Percentiles rank a stretch among this genome's conserved stretches.
These are phyloP conservation scores for Fragilaria radians DNA, from an alignment of 108 stramenopile species.

Conservation along the genomic window DNA sequence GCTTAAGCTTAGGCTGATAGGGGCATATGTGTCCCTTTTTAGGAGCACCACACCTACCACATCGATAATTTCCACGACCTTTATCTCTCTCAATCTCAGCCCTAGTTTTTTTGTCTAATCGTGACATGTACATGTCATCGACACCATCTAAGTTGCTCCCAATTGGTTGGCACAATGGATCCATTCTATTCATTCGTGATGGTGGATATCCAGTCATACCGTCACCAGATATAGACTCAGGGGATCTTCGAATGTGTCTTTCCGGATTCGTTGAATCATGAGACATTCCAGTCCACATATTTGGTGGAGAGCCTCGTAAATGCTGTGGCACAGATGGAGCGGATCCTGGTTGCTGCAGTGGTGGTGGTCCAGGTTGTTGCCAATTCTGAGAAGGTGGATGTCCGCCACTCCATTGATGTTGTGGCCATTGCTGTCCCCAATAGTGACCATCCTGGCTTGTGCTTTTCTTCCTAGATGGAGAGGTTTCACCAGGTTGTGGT, in stretches of 20 bases:
- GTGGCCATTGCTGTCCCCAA: conserved; percentile 11
- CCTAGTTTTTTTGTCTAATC: background rate
- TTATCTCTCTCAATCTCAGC: conserved; percentile 27
- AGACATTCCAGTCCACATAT: conserved; percentile 7
- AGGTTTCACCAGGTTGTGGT: background rate
- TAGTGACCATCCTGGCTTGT: conserved; percentile 9
- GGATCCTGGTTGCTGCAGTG: conserved; percentile 1
- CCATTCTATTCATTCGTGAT: background rate
- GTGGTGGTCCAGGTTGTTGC: conserved; percentile 13
- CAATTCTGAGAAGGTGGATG: conserved; percentile 12
- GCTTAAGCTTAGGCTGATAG: conserved; percentile 84
- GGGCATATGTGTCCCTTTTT: conserved; percentile 93
- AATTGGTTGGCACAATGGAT: background rate
- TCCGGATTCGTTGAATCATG: background rate
- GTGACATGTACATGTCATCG: conserved; percentile 4
- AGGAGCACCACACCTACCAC: conserved; percentile 79
- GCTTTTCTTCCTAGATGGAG: conserved; percentile 3
- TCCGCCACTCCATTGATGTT: conserved; percentile 7
- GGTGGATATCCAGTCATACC: background rate
- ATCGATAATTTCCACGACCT: conserved; percentile 43
- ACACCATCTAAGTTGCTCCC: background rate
- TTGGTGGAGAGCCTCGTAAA: conserved; percentile 3
- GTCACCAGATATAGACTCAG: conserved; percentile 17
- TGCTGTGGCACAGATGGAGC: conserved; percentile 2
- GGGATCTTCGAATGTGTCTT: conserved; percentile 20